Evolutionary conservation across 805 yeast species (phyloP), one percentile per base, ranked within the genome.

Genomic region (Metschnikowia lachancei): DNA sequence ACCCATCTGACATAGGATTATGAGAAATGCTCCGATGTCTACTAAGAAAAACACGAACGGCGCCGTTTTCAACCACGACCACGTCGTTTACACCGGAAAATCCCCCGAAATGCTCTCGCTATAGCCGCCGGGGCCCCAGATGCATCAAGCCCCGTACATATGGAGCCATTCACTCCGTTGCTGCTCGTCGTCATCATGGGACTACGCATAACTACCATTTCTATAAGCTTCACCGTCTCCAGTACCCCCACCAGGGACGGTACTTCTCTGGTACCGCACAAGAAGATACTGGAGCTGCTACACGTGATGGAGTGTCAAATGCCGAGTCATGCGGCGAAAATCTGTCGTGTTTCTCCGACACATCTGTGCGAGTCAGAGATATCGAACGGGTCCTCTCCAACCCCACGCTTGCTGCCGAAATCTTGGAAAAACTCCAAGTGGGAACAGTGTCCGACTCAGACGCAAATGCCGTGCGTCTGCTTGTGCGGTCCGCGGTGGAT

Each of bases 401-500:
- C 19, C 45, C 43, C 17, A 14, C 13, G 9, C 38, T 46, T 10
- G 39, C 38, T 2, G 38, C 28, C 37, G 38, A 41, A 5, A 45
- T 39, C 22, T 20, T 46, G 28, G 36, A n/a, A n/a, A 45, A 32
- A 17, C 31, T 50, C 8, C 36, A 39, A 19, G 13, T 4, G 19
- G 33, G 20, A 8, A 18, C 28, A 6, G 38, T 45, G 28, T 31
- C 31, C 10, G 39, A 39, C 13, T 30, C 46, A 4, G 59, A 57
- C 33, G 35, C 49, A 12, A 43, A 43, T 4, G 37, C 54, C 24
- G 53, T 64, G 24, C 49, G 29, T 28, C 44, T 52, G 30, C 56
- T 58, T 19, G 60, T 63, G 35, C 31, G 41, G 38, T 52, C 58
- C 24, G 48, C 64, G 29, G 43, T 65, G n/a, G 66, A 61, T 30